Evolutionary conservation across 1,284 basidiomycete species (phyloP).

Genomic region (Sphaerobolus stellatus): DNA sequence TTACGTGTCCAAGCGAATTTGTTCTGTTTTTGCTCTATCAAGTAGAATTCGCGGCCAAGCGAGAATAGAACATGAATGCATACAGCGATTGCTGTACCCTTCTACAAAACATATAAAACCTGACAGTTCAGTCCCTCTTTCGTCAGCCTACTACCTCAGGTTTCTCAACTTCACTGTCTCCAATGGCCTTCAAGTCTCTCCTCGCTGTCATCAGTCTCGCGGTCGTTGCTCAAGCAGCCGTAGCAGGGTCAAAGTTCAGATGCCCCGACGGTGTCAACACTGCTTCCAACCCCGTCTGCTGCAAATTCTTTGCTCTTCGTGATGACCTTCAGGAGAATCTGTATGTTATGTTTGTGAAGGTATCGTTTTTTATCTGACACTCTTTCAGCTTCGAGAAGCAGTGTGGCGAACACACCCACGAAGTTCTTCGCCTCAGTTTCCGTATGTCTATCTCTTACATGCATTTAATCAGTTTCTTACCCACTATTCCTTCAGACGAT

Average conservation of each 20-base stretch:
- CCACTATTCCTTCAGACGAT: slow-evolving; percentile 14
- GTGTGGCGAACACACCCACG: slow-evolving; percentile 35
- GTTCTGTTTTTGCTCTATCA: no score
- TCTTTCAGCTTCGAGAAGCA: neutral
- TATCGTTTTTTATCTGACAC: neutral
- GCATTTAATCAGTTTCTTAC: no score
- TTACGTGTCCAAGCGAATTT: no score
- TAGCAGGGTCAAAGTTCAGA: slow-evolving; percentile 27
- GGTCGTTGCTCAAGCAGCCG: no score
- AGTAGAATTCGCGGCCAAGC: no score
- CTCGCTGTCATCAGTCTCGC: slow-evolving; percentile 22
- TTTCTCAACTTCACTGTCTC: no score
- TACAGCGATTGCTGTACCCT: no score
- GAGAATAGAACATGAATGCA: no score
- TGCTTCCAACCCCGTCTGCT: slow-evolving; percentile 39
- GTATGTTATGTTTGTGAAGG: neutral
- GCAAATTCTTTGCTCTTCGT: slow-evolving; percentile 38
- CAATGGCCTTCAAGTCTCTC: slow-evolving; percentile 30
- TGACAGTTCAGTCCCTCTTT: no score
- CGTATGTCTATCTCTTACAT: neutral
- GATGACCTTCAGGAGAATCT: slow-evolving; percentile 35
- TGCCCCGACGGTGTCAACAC: slow-evolving; percentile 37
- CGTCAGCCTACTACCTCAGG: no score
- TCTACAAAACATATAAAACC: no score
- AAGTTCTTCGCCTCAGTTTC: slow-evolving; percentile 43